phyloP scores from a whole-genome alignment of 495 filamentous ascomycete species.

The Bryoglossum gracile region DNA sequence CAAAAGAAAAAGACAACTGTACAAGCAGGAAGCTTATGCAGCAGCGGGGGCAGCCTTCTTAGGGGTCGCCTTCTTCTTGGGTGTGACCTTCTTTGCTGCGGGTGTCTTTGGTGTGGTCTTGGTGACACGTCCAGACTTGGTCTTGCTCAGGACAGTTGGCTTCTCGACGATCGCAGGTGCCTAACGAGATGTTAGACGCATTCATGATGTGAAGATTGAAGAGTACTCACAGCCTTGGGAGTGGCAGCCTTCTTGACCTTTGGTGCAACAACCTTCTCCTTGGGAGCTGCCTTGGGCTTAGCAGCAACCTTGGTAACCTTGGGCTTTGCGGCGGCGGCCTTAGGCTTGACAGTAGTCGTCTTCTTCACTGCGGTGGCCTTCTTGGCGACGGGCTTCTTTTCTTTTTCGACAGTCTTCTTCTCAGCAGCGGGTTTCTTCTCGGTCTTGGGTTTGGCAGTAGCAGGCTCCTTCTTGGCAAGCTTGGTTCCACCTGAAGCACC shows the following conservation, averaged over 20 bases:
- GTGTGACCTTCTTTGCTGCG: slow-evolving; percentile 42
- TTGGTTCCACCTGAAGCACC: slow-evolving; percentile 93
- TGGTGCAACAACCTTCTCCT: slow-evolving; percentile 33
- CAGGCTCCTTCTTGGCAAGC: slow-evolving; percentile 76
- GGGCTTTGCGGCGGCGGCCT: slow-evolving; percentile 48
- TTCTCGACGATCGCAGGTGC: slow-evolving; percentile 55
- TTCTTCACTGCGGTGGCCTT: slow-evolving; percentile 40
- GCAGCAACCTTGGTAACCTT: slow-evolving; percentile 30
- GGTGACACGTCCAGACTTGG: slow-evolving; percentile 75
- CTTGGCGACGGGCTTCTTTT: slow-evolving; percentile 32
- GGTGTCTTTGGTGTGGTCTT: slow-evolving; percentile 56
- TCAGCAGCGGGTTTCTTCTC: slow-evolving; percentile 28
- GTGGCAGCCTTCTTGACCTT: slow-evolving; percentile 35
- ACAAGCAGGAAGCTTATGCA: background rate
- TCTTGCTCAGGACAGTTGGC: slow-evolving; percentile 60
- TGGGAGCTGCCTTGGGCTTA: slow-evolving; percentile 48
- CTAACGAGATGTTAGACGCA: slow-evolving; percentile 28
- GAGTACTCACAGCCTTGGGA: slow-evolving; percentile 17
- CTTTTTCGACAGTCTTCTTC: slow-evolving; percentile 33
- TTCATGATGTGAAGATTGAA: background rate
- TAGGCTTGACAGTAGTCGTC: slow-evolving; percentile 48
- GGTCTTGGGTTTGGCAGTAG: slow-evolving; percentile 39
- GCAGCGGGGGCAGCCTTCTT: slow-evolving; percentile 41
- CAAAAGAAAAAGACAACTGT: slow-evolving; percentile 1
- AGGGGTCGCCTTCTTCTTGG: slow-evolving; percentile 36